Evolutionary conservation across 2,329 filamentous ascomycete genomes (phyloP).

Genomic region (Fusarium torreyae): DNA sequence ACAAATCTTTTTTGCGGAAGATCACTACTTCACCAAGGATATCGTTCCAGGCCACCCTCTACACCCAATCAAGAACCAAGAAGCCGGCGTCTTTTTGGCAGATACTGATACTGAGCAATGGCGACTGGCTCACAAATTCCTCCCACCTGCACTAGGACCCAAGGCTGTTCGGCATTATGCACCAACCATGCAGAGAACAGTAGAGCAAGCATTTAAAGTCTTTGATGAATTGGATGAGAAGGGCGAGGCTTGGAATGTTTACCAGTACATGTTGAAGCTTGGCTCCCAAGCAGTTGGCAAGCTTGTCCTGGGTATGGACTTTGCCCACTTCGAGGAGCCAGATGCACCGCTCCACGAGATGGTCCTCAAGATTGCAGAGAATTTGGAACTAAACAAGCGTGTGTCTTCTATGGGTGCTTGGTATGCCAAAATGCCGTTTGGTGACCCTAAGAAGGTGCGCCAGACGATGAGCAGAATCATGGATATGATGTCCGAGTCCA

Average conservation of each 20-base stretch:
- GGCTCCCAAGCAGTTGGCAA: constrained; percentile 62
- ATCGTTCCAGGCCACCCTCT: constrained; percentile 67
- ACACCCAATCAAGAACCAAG: constrained; percentile 58
- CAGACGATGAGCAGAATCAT: constrained; percentile 53
- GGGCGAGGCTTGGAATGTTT: constrained; percentile 64
- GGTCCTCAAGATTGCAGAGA: constrained; percentile 64
- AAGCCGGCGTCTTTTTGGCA: constrained; percentile 61
- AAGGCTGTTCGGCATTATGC: constrained; percentile 74
- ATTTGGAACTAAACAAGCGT: constrained; percentile 71
- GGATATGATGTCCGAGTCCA: constrained; percentile 56
- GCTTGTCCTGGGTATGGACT: constrained; percentile 62
- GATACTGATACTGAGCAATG: constrained; percentile 68
- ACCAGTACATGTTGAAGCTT: constrained; percentile 66
- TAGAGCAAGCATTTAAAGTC: constrained; percentile 65
- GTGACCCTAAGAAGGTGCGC: constrained; percentile 64
- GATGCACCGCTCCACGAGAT: constrained; percentile 67
- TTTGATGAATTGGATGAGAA: constrained; percentile 67
- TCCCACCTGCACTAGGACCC: constrained; percentile 70
- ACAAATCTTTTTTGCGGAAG: constrained; percentile 63
- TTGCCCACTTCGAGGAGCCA: constrained; percentile 59
- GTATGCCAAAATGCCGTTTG: constrained; percentile 71
- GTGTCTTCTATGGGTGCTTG: constrained; percentile 67
- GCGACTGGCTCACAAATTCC: constrained; percentile 71
- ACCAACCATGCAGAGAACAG: constrained; percentile 69
- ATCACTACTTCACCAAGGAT: constrained; percentile 67